phyloP scores from a whole-genome alignment of 202 grass and related monocot species.

The Setaria italica region DNA sequence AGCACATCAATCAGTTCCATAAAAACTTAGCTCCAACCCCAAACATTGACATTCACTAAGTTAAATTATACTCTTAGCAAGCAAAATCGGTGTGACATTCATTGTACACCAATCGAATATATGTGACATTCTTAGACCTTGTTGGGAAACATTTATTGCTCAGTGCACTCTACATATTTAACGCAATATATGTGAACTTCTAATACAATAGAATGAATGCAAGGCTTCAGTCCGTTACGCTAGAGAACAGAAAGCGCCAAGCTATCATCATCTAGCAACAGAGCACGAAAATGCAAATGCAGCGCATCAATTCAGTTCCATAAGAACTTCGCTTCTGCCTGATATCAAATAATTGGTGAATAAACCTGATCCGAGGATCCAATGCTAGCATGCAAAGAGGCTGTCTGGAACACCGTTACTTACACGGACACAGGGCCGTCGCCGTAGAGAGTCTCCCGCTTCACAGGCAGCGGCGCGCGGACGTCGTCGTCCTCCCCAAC shows the following conservation, averaged over 20 bases:
- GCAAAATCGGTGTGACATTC: background rate
- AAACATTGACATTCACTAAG: background rate
- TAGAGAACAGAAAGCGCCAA: background rate
- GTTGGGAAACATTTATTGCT: background rate
- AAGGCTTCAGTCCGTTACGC: background rate
- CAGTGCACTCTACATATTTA: background rate
- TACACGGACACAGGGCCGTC: slow-evolving; percentile 61
- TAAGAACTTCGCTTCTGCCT: background rate
- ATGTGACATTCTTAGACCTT: background rate
- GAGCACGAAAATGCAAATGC: background rate
- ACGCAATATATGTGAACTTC: background rate
- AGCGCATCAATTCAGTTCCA: background rate
- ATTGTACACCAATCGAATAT: background rate
- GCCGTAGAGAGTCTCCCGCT: slow-evolving; percentile 87
- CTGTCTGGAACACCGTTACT: background rate
- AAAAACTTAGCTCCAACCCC: too few relatives aligned
- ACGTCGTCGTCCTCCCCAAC: slow-evolving; percentile 64
- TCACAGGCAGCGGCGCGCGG: slow-evolving; percentile 75
- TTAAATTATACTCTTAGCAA: background rate
- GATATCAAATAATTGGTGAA: background rate
- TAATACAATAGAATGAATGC: background rate
- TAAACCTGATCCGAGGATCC: background rate
- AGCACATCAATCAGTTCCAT: too few relatives aligned
- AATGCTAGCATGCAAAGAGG: background rate
- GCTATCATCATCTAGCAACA: slow-evolving; percentile 12